Evolutionary conservation across 169 alveolate species (phyloP).

Genomic region (Plasmodium ovale): DNA sequence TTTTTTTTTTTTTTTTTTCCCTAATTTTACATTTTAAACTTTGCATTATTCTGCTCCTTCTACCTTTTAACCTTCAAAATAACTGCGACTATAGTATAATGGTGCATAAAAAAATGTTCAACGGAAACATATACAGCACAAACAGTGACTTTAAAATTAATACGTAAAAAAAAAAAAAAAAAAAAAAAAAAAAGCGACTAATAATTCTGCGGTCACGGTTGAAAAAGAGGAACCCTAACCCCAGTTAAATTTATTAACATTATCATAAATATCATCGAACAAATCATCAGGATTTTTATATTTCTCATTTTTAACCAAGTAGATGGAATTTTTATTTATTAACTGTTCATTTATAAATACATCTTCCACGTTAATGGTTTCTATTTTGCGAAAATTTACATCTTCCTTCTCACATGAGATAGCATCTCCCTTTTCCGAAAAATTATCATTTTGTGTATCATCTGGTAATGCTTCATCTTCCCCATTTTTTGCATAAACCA

Average conservation of each 20-base stretch:
- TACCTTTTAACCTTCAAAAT: background rate
- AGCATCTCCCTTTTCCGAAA: too few relatives aligned
- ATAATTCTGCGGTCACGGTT: background rate
- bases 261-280: slow-evolving; percentile 71
- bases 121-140: background rate
- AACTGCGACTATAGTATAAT: background rate
- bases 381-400: background rate
- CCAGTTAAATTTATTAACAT: slow-evolving; percentile 72
- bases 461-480: background rate
- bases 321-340: slow-evolving; percentile 40
- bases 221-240: slow-evolving; percentile 17
- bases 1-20: too few relatives aligned
- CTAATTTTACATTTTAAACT: background rate
- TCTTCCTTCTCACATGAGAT: too few relatives aligned
- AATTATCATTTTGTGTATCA: background rate
- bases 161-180: slow-evolving; percentile 12
- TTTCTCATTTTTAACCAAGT: slow-evolving; percentile 54
- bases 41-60: background rate
- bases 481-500: slow-evolving; percentile 2
- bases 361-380: slow-evolving; percentile 41
- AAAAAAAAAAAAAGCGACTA: too few relatives aligned
- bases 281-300: slow-evolving; percentile 60
- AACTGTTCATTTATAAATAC: slow-evolving; percentile 17
- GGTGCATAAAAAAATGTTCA: background rate
- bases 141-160: background rate